Evolutionary conservation across 495 filamentous ascomycete genomes (phyloP), one percentile per base, ranked within the genome.

Genomic region (Filosporella fistucella): DNA sequence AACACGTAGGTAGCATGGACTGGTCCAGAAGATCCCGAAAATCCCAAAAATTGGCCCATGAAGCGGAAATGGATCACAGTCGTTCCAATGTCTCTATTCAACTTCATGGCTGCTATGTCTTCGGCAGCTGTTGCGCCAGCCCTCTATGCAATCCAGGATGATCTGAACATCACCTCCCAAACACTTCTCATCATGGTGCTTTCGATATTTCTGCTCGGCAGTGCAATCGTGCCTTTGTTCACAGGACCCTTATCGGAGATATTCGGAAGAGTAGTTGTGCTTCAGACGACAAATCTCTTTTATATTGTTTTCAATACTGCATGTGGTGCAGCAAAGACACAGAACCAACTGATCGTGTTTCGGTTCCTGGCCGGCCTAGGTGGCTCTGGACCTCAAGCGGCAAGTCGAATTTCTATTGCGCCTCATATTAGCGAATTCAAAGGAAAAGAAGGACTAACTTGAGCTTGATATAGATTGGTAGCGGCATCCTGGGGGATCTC

Each of bases 201-300:
- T 1, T 79, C 77, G 1, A 58, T 88, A 2, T 91, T 89, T 51
- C 86, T 89, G n/a, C 66, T 90, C 47, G 86, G 86, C 17, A 88
- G 88, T 54, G 85, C 84, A 57, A 63, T 88, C 40, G 85, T 70
- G 4, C 86, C 87, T n/a, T 84, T 89, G 84, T 68, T 69, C 12
- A 90, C 89, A 58, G 86, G 86, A 18, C 86, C 87, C 0, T 60
- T 88, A 47, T 83, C 77, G 11, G 86, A 89, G 58, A 69, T 89
- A 38, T 63, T 80, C 22, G 86, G 86, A 37, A 66, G 85, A 40
- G 67, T 72, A 26, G 68, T 82, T n/a, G 78, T 90, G 47, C 89
- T 88, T 44, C 70, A 61, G 12, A 68, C 66, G 2, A 80, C 78
- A 0, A 62, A 45, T 57, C 4, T 69, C 69, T 14, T 70, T 69